A percentile compares a stretch with the other conserved stretches of the same genome.
Evolutionary conservation across 352 stramenopile genomes (phyloP).

Genomic region (Globisporangium recalcitrans): DNA sequence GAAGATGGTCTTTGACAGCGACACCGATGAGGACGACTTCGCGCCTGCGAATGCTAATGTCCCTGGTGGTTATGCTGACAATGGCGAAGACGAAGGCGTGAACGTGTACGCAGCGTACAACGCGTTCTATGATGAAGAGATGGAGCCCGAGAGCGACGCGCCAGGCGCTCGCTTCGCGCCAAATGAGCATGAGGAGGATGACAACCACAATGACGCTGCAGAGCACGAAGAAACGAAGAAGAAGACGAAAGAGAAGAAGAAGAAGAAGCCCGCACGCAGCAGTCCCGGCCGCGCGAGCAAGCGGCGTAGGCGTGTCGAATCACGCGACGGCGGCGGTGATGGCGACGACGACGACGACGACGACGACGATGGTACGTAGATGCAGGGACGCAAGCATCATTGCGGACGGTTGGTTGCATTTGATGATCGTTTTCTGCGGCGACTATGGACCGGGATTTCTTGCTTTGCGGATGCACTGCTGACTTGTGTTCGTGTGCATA

Average conservation of each 20-base stretch:
- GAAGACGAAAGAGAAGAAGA: neutral
- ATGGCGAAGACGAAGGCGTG: neutral
- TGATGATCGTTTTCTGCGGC: too few species aligned
- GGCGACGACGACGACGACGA: neutral
- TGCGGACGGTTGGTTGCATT: too few species aligned
- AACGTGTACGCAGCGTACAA: conserved; percentile 17
- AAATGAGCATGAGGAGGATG: neutral
- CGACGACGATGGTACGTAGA: neutral
- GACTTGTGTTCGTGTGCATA: neutral
- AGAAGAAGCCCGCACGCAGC: too few species aligned
- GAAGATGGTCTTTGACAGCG: conserved; percentile 4
- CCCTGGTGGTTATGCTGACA: neutral
- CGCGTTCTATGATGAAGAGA: conserved; percentile 17
- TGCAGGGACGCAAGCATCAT: too few species aligned
- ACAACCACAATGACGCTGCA: neutral
- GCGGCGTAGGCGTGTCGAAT: neutral
- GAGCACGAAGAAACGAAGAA: neutral
- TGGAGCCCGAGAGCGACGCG: neutral
- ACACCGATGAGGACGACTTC: conserved; percentile 7
- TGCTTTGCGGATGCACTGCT: neutral
- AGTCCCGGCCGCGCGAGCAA: neutral
- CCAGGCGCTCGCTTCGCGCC: neutral
- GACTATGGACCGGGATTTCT: too few species aligned
- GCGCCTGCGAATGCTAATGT: neutral
- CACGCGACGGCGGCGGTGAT: neutral